Base-by-base conservation (phyloP, 2,329 filamentous ascomycete species). In the Penicillium sp. region DNA sequence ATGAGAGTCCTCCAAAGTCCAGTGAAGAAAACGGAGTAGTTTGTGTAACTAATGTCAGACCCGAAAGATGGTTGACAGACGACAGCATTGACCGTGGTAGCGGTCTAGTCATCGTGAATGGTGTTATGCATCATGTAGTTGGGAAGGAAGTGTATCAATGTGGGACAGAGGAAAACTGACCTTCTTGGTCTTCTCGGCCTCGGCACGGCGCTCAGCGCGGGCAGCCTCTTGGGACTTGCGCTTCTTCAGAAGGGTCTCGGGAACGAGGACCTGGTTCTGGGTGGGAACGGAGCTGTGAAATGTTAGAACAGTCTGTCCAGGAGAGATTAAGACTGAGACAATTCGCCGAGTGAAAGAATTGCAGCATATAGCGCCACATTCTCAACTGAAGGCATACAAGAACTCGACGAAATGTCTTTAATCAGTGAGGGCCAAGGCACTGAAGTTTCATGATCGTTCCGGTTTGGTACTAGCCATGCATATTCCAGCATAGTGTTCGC, bases 181-280 rank as follows among this genome's bases (percentile, higher is more conserved):
- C 84, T 90, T 85, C 84, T 94, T 94, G 80, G 87, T 89, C 85
- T 96, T 89, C 80, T 91, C 85, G 66, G 86, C 78, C 73, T 90
- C 89, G 65, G 89, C 84, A 68, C 84, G 79, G 77, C 87, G 88
- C 81, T 93, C 90, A 79, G 94, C 92, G 79, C 92, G 90, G 78
- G 92, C 91, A 87, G 97, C 96, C 87, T 99, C 94, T 83, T 97
- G 93, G 79, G 86, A 91, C 91, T 99, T 99, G 84, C 94, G 90
- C 91, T 99, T 99, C 90, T 99, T 99, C 80, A 99, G 87, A 75
- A 99, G 90, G 72, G 94, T 99, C 90, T 99, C 94, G 70, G 94
- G 94, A 77, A 97, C 91, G 78, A 97, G 85, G 78, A 99, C 87
- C 79, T 97, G 89, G 79, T 97, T 90, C 80, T 92, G 82, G 79